Conservation (phyloP, 805 yeast genomes). For the Saccharomycopsis babjevae region DNA sequence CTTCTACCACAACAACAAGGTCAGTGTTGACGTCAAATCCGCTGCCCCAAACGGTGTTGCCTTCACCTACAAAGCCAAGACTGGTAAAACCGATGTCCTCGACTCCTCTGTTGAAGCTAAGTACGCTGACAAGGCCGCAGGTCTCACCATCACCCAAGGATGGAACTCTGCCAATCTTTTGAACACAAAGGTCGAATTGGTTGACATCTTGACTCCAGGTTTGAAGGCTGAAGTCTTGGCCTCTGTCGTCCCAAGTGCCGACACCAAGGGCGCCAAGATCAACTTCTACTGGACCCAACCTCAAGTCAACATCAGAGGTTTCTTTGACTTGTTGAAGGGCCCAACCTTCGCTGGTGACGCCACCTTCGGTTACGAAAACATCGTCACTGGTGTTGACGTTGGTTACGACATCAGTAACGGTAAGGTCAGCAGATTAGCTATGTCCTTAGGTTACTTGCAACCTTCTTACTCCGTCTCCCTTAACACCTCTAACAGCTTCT, state of each 20-base stretch:
- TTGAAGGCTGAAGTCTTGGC: slow-evolving; percentile 88
- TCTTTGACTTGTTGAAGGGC: slow-evolving; percentile 90
- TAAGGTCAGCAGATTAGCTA: slow-evolving; percentile 85
- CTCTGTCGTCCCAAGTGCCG: slow-evolving; percentile 72
- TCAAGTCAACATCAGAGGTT: slow-evolving; percentile 86
- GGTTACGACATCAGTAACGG: slow-evolving; percentile 94
- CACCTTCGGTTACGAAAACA: slow-evolving; percentile 91
- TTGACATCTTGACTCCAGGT: slow-evolving; percentile 89
- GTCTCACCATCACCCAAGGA: slow-evolving; percentile 91
- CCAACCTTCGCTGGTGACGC: slow-evolving; percentile 93
- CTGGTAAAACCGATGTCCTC: slow-evolving; percentile 68
- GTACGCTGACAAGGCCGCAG: slow-evolving; percentile 85
- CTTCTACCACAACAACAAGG: slow-evolving; percentile 86
- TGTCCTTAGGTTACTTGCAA: slow-evolving; percentile 87
- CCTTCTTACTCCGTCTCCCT: slow-evolving; percentile 65
- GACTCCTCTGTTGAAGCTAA: slow-evolving; percentile 86
- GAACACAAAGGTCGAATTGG: slow-evolving; percentile 86
- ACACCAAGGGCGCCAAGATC: slow-evolving; percentile 77
- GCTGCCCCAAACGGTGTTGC: slow-evolving; percentile 94
- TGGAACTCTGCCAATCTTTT: slow-evolving; percentile 92
- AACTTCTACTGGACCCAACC: slow-evolving; percentile 89
- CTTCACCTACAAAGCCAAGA: slow-evolving; percentile 88
- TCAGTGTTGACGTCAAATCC: slow-evolving; percentile 81
- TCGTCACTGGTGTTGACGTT: slow-evolving; percentile 94
- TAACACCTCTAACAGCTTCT: slow-evolving; percentile 78